Evolutionary conservation across 2,329 filamentous ascomycete species (phyloP).

Genomic region (Cercospora zeae-maydis): DNA sequence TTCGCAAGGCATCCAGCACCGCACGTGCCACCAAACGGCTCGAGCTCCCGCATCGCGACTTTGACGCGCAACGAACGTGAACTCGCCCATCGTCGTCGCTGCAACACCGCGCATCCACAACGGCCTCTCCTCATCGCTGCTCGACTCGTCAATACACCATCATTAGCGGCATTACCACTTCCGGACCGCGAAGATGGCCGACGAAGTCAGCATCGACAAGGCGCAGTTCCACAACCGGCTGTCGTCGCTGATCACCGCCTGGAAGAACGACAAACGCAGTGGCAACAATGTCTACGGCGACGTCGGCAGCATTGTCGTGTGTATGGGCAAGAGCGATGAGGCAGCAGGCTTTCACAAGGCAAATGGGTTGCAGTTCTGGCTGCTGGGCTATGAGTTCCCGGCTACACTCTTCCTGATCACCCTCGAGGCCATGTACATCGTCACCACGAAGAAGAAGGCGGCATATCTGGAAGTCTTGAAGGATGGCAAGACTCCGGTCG

Average conservation of each 20-base stretch:
- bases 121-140: slow-evolving; percentile 13
- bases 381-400: slow-evolving; percentile 97
- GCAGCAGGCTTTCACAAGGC: slow-evolving; percentile 86
- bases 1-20: background rate
- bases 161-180: slow-evolving; percentile 20
- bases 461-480: slow-evolving; percentile 91
- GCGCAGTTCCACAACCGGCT: slow-evolving; percentile 91
- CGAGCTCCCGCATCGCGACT: background rate
- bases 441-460: slow-evolving; percentile 97
- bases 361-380: slow-evolving; percentile 97
- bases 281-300: slow-evolving; percentile 82
- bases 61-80: slow-evolving; percentile 11
- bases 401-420: slow-evolving; percentile 93
- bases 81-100: slow-evolving; percentile 6
- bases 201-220: slow-evolving; percentile 93
- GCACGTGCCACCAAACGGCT: slow-evolving; percentile 7
- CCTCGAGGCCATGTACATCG: slow-evolving; percentile 78
- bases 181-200: slow-evolving; percentile 52
- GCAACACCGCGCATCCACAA: slow-evolving; percentile 4
- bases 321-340: slow-evolving; percentile 95
- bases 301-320: slow-evolving; percentile 77
- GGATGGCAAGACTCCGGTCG: slow-evolving; percentile 81
- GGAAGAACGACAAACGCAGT: slow-evolving; percentile 92
- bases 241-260: slow-evolving; percentile 78
- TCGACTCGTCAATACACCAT: slow-evolving; percentile 16